phyloP scores from a whole-genome alignment of 768 basidiomycete genomes.

The Phylloporus sp. region DNA sequence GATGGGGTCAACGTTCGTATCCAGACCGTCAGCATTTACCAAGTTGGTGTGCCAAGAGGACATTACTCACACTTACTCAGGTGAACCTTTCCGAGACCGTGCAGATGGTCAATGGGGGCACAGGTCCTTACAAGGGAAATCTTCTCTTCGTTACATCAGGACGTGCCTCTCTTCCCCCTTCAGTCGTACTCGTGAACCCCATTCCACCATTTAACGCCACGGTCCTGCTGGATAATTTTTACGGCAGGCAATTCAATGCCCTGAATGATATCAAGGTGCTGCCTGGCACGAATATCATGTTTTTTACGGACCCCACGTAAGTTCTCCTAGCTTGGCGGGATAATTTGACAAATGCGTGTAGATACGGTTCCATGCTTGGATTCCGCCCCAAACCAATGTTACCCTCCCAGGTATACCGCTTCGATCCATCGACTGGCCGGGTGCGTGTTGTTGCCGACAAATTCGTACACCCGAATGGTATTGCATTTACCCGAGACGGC shows the following conservation, averaged over 20 bases:
- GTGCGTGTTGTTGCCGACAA: conserved; percentile 75
- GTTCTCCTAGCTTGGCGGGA: conserved; percentile 15
- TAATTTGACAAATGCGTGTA: conserved; percentile 21
- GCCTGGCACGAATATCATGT: conserved; percentile 61
- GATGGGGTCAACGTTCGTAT: conserved; percentile 48
- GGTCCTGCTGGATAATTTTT: conserved; percentile 75
- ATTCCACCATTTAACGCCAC: conserved; percentile 61
- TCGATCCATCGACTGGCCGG: conserved; percentile 55
- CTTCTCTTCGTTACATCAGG: conserved; percentile 65
- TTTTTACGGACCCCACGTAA: conserved; percentile 73
- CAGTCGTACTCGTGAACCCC: conserved; percentile 63
- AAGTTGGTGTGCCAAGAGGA: not conserved
- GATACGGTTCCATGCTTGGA: conserved; percentile 59
- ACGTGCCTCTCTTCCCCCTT: conserved; percentile 58
- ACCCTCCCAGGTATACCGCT: conserved; percentile 75
- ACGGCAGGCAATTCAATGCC: conserved; percentile 79
- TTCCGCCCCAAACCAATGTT: conserved; percentile 67
- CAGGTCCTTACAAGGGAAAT: conserved; percentile 55
- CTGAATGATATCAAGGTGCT: conserved; percentile 78
- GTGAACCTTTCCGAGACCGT: conserved; percentile 54
- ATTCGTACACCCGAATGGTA: conserved; percentile 68
- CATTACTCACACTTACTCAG: conserved; percentile 31
- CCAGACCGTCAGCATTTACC: conserved; percentile 27
- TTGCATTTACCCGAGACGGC: conserved; percentile 66
- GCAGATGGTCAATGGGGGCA: conserved; percentile 72